Percentiles rank a stretch among this genome's conserved stretches.
Conservation (phyloP, 1,284 basidiomycete genomes). For the Trametes sp. region DNA sequence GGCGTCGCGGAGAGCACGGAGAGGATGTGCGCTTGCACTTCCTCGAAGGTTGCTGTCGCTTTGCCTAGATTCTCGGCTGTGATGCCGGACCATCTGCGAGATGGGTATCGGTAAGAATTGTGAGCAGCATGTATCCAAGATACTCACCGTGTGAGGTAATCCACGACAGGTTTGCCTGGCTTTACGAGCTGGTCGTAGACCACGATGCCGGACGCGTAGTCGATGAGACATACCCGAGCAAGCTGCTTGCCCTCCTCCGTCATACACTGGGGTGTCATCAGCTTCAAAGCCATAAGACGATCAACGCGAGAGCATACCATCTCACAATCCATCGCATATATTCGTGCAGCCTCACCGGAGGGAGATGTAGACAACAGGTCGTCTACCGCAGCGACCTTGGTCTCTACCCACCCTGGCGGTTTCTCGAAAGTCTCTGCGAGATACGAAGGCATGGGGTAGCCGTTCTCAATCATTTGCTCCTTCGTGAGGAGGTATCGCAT, state of each 20-base stretch:
- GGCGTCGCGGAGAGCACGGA: conserved; percentile 57
- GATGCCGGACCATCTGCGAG: conserved; percentile 86
- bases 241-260: conserved; percentile 90
- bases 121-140: not conserved
- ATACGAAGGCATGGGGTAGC: conserved; percentile 86
- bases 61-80: conserved; percentile 73
- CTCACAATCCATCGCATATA: conserved; percentile 89
- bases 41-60: conserved; percentile 77
- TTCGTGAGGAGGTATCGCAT: conserved; percentile 76
- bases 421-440: conserved; percentile 73
- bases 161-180: conserved; percentile 80
- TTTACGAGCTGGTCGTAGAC: conserved; percentile 90
- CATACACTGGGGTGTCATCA: conserved; percentile 62
- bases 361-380: conserved; percentile 32
- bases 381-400: conserved; percentile 54
- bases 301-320: conserved; percentile 69
- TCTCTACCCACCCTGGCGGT: conserved; percentile 77
- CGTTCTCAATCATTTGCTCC: conserved; percentile 90
- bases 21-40: conserved; percentile 79
- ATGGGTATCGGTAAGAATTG: not conserved
- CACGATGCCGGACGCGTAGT: conserved; percentile 72
- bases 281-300: conserved; percentile 1
- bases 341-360: conserved; percentile 47
- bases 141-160: conserved; percentile 86
- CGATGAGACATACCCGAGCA: conserved; percentile 84